Conservation (phyloP, 2,329 filamentous ascomycete species). For the Arthrobotrys conoides region DNA sequence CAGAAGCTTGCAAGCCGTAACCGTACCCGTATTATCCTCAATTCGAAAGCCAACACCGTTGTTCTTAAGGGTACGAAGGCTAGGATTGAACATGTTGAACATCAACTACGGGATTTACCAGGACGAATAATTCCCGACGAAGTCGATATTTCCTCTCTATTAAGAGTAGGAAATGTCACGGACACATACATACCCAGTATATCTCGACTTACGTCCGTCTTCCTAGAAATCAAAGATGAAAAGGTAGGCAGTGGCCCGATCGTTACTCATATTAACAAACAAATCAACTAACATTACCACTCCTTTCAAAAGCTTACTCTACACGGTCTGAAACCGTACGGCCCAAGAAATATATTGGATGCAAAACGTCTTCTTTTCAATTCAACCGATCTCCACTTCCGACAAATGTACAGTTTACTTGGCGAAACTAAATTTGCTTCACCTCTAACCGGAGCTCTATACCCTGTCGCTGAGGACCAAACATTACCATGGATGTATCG, state of each 20-base stretch:
- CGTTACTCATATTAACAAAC: not conserved
- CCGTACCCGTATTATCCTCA: slow-evolving; percentile 63
- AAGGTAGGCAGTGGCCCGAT: slow-evolving; percentile 60
- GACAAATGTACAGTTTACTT: slow-evolving; percentile 62
- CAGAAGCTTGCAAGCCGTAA: slow-evolving; percentile 50
- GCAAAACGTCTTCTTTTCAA: slow-evolving; percentile 63
- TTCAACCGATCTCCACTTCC: slow-evolving; percentile 62
- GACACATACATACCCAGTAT: slow-evolving; percentile 62
- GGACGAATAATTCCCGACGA: slow-evolving; percentile 54
- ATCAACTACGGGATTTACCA: slow-evolving; percentile 53
- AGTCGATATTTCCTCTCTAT: slow-evolving; percentile 62
- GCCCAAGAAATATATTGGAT: slow-evolving; percentile 60
- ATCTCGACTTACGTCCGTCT: slow-evolving; percentile 63
- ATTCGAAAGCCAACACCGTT: slow-evolving; percentile 58
- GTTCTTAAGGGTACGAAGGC: slow-evolving; percentile 60
- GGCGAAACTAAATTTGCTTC: slow-evolving; percentile 15
- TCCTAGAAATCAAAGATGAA: slow-evolving; percentile 62
- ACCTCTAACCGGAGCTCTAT: slow-evolving; percentile 61
- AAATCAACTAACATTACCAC: not conserved
- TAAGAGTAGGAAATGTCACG: slow-evolving; percentile 60
- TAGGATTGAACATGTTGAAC: slow-evolving; percentile 62
- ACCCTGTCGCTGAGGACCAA: slow-evolving; percentile 61
- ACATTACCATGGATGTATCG: slow-evolving; percentile 63
- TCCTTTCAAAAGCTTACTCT: slow-evolving; percentile 60
- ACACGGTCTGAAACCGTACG: slow-evolving; percentile 54